Evolutionary conservation across 2,329 filamentous ascomycete genomes (phyloP), one percentile per base, ranked within the genome.

Genomic region (Penicillium palitans): DNA sequence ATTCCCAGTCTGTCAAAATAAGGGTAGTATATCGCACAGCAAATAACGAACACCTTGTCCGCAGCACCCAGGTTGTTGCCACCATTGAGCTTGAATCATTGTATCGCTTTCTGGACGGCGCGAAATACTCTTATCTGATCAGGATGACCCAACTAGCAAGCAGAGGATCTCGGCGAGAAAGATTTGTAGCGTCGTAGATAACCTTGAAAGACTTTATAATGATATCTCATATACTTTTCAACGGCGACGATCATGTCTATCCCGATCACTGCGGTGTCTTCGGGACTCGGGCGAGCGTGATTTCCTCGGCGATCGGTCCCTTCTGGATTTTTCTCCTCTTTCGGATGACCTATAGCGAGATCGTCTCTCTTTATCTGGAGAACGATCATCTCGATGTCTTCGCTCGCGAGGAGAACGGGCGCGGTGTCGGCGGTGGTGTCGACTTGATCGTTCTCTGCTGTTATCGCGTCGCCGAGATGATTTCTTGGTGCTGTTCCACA

Each of bases 401-500:
- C 64, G 69, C 19, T 76, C 72, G 24, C 66, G 63, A 51, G 53
- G 53, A 15, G 70, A 72, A 52, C 66, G 68, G 44, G 72, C 72
- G 46, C 81, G 81, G 59, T 80, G 78, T 57, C 80, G 74, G 19
- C 70, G 70, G 58, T 74, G 74, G 64, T 80, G 79, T 37, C 75
- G 77, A 62, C 74, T 75, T 17, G 72, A 72, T 54, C 73, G 61
- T 64, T 84, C 72, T 48, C 71, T 69, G 50, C 70, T 73, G 21
- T 70, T 66, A 35, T 70, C 68, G 35, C 72, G 70, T 47, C 68
- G 66, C 15, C 69, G 66, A 24, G 70, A 71, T 3, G 70, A 67
- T 52, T 79, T 83, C 15, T 82, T 79, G 57, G 80, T 79, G 70
- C 75, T 83, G 46, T 81, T 80, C 52, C 82, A 72, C 66, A 76